Base-by-base conservation (phyloP, 1,139 yeast genomes). In the Protomyces gravidus region DNA sequence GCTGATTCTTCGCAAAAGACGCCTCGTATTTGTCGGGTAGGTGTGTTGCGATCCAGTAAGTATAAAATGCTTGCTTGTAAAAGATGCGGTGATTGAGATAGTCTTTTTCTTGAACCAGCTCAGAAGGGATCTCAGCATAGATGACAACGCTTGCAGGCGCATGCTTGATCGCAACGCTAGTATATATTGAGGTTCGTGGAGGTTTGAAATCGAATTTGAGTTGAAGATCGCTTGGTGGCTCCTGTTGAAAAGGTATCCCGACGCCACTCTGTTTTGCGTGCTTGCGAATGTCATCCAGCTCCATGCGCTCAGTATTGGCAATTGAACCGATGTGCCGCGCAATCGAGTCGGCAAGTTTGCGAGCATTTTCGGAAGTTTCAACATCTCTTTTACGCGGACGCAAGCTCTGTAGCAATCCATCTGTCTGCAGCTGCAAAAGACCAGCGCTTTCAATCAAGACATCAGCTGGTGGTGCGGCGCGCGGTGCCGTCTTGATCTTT, bases 41-140 rank as follows among this genome's bases (percentile, higher is more conserved):
- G 21, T 52, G 78, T 63, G 84, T 84, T 0, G 92, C 85, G 65
- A 90, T 70, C 68, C 84, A 85, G 5, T 95, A 90, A 62, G 89
- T 68, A 69, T 89, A 92, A 66, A 87, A 92, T 3, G 97, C 84
- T 65, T 96, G 80, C 72, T 92, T 92, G 73, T 90, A 89, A 61
- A 89, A 76, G 49, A 95, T 92, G 69, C 97, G 79, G 73, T 87
- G 89, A 72, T 92, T 92, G 66, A 90, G 76, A 69, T 85, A 89
- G 71, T 92, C 99, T 73, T 94, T 92, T 56, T 85, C 84, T 68
- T 85, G 92, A 69, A 92, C 85, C 55, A 87, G 69, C 27, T 39
- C 36, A 11, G 21, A 21, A 3, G 62, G 60, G 9, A 59, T 32
- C 17, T 47, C 55, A 2, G 47, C 49, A 15, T 26, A 28, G 6